Evolutionary conservation across 1,139 yeast genomes (phyloP), one percentile per base, ranked within the genome.

Genomic region (Hansenula anomala): DNA sequence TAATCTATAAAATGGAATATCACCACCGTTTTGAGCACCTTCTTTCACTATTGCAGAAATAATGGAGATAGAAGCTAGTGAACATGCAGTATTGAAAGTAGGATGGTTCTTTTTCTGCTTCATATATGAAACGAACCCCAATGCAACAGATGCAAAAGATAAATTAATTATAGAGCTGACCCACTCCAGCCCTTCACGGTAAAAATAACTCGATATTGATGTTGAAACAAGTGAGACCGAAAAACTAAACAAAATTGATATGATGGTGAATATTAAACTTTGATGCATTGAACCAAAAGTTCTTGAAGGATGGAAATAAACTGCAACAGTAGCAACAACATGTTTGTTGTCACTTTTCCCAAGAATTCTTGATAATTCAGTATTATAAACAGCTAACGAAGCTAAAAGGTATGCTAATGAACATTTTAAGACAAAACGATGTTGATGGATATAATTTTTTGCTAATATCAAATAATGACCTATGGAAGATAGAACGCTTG

Each of bases 221-320:
- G 87, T 71, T 33, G 88, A 73, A 1, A 67, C 54, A 26, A 80
- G 59, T 3, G 86, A 74, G 6, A 81, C 71, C 1, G 69, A 45
- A 36, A 82, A 73, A 36, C 84, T 75, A 63, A 72, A 85, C 1
- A 65, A 41, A 16, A 86, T 60, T 1, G 90, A 70, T 4, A 75
- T 45, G 0, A 70, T 50, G 12, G 80, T 92, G 61, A 76, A 87
- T 33, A 76, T 54, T 18, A 84, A 59, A 10, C 89, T 78, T 55
- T 86, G 89, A 42, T 79, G 74, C 94, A 86, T 86, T 19, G 87
- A 77, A 0, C 96, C 96, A 41, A 77, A 75, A 1, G 94, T 73
- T 38, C 95, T 61, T 3, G 90, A 75, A 0, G 95, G 92, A 53
- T 86, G 94, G 64, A 87, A 86, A 58, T 87, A 87, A 3, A 86